Conservation (phyloP, 164 flowering plant genomes). For the Malania oleifera region DNA sequence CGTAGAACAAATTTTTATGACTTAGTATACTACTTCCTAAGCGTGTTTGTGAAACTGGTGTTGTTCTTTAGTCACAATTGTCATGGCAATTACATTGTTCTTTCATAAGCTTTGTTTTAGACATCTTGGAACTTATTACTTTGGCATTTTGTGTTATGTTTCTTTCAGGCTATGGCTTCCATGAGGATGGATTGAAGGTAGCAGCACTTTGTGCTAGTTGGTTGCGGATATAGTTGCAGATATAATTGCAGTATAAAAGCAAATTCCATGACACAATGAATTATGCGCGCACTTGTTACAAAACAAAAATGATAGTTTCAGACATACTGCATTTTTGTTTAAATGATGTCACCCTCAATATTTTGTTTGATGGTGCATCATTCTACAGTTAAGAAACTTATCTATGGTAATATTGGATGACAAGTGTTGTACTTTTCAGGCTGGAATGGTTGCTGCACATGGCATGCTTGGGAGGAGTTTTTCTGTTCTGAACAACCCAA, state of each 20-base stretch:
- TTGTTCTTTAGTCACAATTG: no score
- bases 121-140: not conserved
- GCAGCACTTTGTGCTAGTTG: not conserved
- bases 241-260: no score
- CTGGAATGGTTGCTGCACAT: constrained; percentile 73
- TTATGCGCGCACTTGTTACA: no score
- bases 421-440: constrained; percentile 37
- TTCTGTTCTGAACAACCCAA: constrained; percentile 44
- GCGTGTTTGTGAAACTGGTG: no score
- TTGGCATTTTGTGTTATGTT: not conserved
- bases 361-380: not conserved
- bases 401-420: not conserved
- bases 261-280: no score
- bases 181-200: constrained; percentile 94
- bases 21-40: no score
- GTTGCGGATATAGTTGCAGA: no score
- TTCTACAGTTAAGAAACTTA: not conserved
- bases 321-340: no score
- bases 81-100: not conserved
- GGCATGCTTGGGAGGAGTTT: constrained; percentile 44
- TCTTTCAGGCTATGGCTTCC: constrained; percentile 83
- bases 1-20: no score
- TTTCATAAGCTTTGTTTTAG: not conserved
- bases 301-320: no score
- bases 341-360: no score